Evolutionary conservation across 108 stramenopile species (phyloP).

Genomic region (Schizochytrium sp.): DNA sequence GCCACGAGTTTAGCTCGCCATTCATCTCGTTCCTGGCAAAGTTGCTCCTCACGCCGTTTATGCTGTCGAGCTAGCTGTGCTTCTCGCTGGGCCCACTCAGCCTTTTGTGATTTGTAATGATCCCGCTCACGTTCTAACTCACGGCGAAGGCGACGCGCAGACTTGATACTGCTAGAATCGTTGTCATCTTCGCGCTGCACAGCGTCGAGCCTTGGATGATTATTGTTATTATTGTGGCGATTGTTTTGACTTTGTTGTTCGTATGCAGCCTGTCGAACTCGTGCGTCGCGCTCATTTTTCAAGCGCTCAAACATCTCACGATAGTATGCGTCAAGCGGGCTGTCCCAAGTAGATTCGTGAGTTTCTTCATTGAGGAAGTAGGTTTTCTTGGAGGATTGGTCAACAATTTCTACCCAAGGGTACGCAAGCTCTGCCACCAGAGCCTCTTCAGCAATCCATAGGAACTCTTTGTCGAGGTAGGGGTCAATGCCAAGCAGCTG

Average conservation of each 20-base stretch:
- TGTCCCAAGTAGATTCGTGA: conserved; percentile 39
- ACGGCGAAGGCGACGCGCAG: not conserved
- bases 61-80: conserved; percentile 3
- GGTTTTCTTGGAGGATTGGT: conserved; percentile 40
- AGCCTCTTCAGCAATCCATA: conserved; percentile 61
- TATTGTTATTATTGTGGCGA: not conserved
- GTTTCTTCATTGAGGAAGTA: conserved; percentile 45
- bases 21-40: conserved; percentile 37
- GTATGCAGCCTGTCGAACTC: not conserved
- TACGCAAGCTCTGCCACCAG: conserved; percentile 57
- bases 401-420: conserved; percentile 39
- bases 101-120: conserved; percentile 20
- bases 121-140: conserved; percentile 51
- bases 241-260: not conserved
- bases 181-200: not conserved
- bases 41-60: not conserved
- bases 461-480: conserved; percentile 8
- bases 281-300: not conserved
- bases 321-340: conserved; percentile 38
- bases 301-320: conserved; percentile 3
- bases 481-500: conserved; percentile 59
- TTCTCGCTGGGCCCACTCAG: conserved; percentile 34
- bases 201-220: not conserved
- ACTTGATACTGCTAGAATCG: conserved; percentile 2
- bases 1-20: conserved; percentile 33